A percentile compares a stretch with the other conserved stretches of the same genome.
These are phyloP conservation scores for Zoysia pacifica DNA, from an alignment of 176 grass and related monocot species.

Conservation along the genomic window DNA sequence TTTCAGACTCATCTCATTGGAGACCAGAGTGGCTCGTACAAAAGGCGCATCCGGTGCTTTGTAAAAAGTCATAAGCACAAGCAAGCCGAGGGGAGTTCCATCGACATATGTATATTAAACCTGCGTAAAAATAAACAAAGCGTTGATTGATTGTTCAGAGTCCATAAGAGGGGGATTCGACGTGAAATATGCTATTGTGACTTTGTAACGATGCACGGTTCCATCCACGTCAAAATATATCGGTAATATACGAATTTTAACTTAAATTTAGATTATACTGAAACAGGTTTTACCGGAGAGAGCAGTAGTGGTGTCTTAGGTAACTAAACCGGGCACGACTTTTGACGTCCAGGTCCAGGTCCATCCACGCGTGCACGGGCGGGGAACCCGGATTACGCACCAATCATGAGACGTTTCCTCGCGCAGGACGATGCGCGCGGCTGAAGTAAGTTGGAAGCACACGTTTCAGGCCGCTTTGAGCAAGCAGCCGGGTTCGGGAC, in stretches of 20 bases:
- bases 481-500: slow-evolving; percentile 23
- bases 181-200: background rate
- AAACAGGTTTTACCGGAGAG: background rate
- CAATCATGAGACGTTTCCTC: slow-evolving; percentile 6
- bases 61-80: slow-evolving; percentile 20
- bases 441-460: slow-evolving; percentile 35
- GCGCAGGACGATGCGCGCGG: background rate
- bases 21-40: slow-evolving; percentile 18
- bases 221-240: too few relatives aligned
- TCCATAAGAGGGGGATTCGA: background rate
- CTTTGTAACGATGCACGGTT: too few relatives aligned
- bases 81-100: slow-evolving; percentile 19
- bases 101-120: background rate
- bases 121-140: background rate
- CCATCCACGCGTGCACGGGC: background rate
- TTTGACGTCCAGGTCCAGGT: background rate
- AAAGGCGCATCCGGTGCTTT: slow-evolving; percentile 25
- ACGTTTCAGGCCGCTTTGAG: slow-evolving; percentile 18
- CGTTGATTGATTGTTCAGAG: background rate
- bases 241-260: too few relatives aligned
- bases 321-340: background rate
- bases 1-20: slow-evolving; percentile 22
- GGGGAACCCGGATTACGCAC: background rate
- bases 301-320: too few relatives aligned
- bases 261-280: too few relatives aligned